Evolutionary conservation across 192 early-diverging fungal species (phyloP).

Genomic region (Entophlyctis helioformis): DNA sequence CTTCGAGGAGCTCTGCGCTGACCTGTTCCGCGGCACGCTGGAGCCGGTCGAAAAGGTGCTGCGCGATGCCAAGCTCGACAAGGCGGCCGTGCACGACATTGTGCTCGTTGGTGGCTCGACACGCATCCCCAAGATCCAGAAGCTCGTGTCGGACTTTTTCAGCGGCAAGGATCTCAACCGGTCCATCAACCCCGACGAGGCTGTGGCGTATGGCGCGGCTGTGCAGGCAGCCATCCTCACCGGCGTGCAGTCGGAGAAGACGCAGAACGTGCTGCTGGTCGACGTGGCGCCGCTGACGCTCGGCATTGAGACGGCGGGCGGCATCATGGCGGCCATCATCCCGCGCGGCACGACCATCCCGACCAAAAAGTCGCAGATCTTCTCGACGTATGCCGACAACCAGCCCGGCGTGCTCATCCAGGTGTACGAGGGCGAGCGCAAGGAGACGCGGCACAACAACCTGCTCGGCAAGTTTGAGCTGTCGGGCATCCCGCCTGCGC

Average conservation of each 20-base stretch:
- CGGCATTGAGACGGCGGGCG: slow-evolving; percentile 93
- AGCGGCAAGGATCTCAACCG: slow-evolving; percentile 90
- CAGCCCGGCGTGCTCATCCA: slow-evolving; percentile 91
- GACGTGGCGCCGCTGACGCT: slow-evolving; percentile 87
- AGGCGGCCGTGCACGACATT: no score
- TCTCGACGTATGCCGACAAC: slow-evolving; percentile 94
- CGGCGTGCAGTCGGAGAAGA: slow-evolving; percentile 70
- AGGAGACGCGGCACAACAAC: slow-evolving; percentile 90
- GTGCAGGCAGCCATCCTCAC: slow-evolving; percentile 77
- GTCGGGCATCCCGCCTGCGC: slow-evolving; percentile 83
- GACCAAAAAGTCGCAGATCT: slow-evolving; percentile 87
- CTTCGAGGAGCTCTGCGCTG: slow-evolving; percentile 86
- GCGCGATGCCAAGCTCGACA: slow-evolving; percentile 78
- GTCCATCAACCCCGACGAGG: slow-evolving; percentile 94
- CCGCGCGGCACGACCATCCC: slow-evolving; percentile 87
- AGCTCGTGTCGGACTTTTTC: slow-evolving; percentile 77
- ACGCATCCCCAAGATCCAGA: slow-evolving; percentile 86
- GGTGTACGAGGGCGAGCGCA: slow-evolving; percentile 91
- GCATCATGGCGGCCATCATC: slow-evolving; percentile 91
- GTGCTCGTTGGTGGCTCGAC: slow-evolving; percentile 89
- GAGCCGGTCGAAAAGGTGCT: slow-evolving; percentile 88
- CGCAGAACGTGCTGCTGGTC: slow-evolving; percentile 72
- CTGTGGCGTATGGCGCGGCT: slow-evolving; percentile 85
- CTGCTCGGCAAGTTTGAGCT: slow-evolving; percentile 90
- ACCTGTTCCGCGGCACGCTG: slow-evolving; percentile 80